Base-by-base conservation (phyloP, 805 yeast genomes). In the Wickerhamomyces pijperi region DNA sequence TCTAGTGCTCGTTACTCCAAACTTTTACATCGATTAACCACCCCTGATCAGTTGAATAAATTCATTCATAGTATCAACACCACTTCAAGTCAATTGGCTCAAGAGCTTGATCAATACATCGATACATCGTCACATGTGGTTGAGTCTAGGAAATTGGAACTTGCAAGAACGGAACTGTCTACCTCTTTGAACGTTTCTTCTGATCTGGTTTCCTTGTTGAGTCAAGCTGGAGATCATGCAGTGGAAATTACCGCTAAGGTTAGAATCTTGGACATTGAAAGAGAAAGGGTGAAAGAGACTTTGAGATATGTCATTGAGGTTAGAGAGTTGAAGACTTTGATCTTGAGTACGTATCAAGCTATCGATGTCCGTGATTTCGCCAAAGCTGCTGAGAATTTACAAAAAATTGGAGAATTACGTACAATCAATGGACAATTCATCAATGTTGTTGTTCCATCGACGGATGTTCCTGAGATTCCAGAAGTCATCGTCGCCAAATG, bases 401-500 rank as follows among this genome's bases (percentile, higher is more conserved):
- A 59, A 41, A 63, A 62, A 20, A 75, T 81, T 4, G 61, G 71
- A 36, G 40, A 54, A 6, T 60, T 90, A 31, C 84, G 12, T 8
- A 25, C 94, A 0, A 54, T 82, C 14, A 63, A 59, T 14, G 88
- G 95, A 16, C 65, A 72, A 39, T 87, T 81, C 57, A 90, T 94
- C 2, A 70, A 77, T 37, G 76, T 69, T 35, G 83, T 82, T 50
- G 90, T 90, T 15, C 98, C 98, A 0, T 77, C 94, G 0, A 66
- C 82, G 11, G 94, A 85, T 40, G 68, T 87, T 14, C 95, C 96
- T 0, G 94, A 85, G 37, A 62, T 72, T 38, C 97, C 98, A 0
- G 52, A 56, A 9, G 67, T 60, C 2, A 60, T 82, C 0, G 50
- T 92, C 2, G 53, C 61, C 2, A 63, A 63, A 13, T 83, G 94